Evolutionary conservation across 2,329 filamentous ascomycete genomes (phyloP), one percentile per base, ranked within the genome.

Genomic region (Aspergillus quadricinctus): DNA sequence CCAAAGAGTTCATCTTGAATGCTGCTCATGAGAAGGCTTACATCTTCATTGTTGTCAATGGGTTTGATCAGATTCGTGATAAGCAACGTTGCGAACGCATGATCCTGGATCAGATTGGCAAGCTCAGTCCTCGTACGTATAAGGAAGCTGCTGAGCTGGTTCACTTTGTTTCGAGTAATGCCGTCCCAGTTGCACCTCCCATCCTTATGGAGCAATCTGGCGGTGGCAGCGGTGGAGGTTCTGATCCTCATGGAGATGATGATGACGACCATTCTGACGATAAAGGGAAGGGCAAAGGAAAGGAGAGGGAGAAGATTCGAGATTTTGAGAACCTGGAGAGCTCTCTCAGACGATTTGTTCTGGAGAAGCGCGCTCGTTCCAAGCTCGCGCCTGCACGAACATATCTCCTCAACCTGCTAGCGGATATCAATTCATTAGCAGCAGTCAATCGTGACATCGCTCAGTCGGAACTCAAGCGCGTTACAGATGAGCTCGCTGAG

Each of bases 11-110:
- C 69, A 96, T 99, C 60, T 89, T 90, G 80, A 93, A 93, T 51
- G 94, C 94, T 1, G 94, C 94, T 0, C 86, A 93, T 43, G 94
- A 99, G 70, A 99, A 99, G 76, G 93, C 94, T 0, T 99, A 99
- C 70, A 92, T 99, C 60, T 99, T 99, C 73, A 96, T 99, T 74
- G 94, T 99, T 14, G 94, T 99, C 63, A 99, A 99, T 71, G 92
- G 93, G 19, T 99, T 92, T 67, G 94, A 99, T 74, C 88, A 89
- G 59, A 97, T 99, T 66, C 83, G 88, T 61, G 92, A 97, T 74
- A 94, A 97, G 78, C 82, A 90, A 57, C 83, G 93, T 57, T 97
- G 93, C 72, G 85, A 96, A 72, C 91, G 94, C 69, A 89, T 91
- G 84, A 94, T 99, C 50, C 74, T 99, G 57, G 92, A 97, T 66